phyloP scores from a whole-genome alignment of 768 basidiomycete genomes.

The Suillus spraguei region DNA sequence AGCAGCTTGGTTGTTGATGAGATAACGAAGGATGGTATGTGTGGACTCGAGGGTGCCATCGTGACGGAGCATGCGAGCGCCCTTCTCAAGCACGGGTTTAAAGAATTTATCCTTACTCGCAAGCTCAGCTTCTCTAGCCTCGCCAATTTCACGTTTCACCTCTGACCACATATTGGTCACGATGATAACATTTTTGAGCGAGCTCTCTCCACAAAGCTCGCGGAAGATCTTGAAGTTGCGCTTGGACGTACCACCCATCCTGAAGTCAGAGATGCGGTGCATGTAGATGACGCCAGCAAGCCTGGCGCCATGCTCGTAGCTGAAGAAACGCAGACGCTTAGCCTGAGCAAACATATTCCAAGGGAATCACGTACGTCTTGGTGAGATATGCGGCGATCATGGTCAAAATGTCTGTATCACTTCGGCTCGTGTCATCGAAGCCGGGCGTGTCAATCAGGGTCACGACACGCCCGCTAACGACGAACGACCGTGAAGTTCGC shows the following conservation, averaged over 20 bases:
- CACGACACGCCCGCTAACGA: constrained; percentile 40
- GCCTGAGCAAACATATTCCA: not conserved
- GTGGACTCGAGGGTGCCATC: constrained; percentile 43
- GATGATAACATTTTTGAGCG: constrained; percentile 52
- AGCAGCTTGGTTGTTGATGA: constrained; percentile 43
- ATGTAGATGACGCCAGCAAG: constrained; percentile 58
- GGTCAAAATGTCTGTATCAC: constrained; percentile 45
- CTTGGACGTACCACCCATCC: constrained; percentile 52
- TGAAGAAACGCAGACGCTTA: constrained; percentile 9
- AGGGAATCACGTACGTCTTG: constrained; percentile 11
- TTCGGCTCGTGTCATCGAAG: constrained; percentile 50
- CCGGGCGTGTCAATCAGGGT: constrained; percentile 57
- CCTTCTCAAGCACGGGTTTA: constrained; percentile 51
- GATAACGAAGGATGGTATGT: constrained; percentile 41
- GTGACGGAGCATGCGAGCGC: constrained; percentile 48
- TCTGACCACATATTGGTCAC: constrained; percentile 58
- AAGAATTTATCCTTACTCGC: constrained; percentile 46
- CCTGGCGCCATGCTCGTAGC: constrained; percentile 38
- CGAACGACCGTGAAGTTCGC: constrained; percentile 40
- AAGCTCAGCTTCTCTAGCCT: constrained; percentile 50
- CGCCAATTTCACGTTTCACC: constrained; percentile 40
- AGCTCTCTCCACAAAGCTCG: constrained; percentile 51
- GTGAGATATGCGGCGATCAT: constrained; percentile 40
- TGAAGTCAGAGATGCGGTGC: constrained; percentile 54
- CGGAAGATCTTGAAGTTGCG: constrained; percentile 55